Evolutionary conservation across 257 asterid genomes (phyloP).

Genomic region (Przewalskia tangutica): DNA sequence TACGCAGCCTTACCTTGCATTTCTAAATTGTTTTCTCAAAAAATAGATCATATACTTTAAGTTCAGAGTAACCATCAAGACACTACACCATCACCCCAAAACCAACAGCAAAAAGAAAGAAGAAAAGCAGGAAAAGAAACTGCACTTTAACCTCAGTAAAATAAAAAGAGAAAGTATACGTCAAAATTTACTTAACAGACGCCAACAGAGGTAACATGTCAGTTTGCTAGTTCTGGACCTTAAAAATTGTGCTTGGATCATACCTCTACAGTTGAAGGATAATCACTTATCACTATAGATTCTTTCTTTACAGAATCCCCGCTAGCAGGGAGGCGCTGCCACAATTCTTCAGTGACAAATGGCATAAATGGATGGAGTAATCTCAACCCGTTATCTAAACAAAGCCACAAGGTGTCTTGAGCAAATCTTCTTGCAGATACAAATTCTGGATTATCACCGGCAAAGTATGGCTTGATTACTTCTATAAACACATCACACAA

Average conservation of each 20-base stretch:
- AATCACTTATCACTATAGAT: conserved; percentile 75
- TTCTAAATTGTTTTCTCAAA: background rate
- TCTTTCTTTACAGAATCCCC: conserved; percentile 52
- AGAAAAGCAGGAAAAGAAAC: background rate
- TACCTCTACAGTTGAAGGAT: conserved; percentile 71
- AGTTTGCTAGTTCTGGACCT: background rate
- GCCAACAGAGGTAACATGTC: background rate
- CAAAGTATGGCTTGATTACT: conserved; percentile 82
- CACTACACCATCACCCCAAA: background rate
- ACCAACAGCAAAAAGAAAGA: background rate
- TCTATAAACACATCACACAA: conserved; percentile 92
- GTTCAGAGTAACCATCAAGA: background rate
- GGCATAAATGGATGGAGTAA: conserved; percentile 98
- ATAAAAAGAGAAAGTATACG: background rate
- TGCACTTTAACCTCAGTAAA: background rate
- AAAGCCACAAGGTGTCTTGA: conserved; percentile 83
- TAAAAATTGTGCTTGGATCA: conserved; percentile 2
- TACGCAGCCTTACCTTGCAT: no score
- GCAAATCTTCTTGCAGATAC: conserved; percentile 49
- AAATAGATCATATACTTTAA: background rate
- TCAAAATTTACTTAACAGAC: background rate
- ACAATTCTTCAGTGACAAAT: conserved; percentile 81
- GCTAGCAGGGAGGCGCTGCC: conserved; percentile 92
- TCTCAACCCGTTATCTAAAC: conserved; percentile 76
- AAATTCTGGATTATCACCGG: conserved; percentile 34